A percentile compares a stretch with the other conserved stretches of the same genome.
Conservation (phyloP, 306 rosid genomes). For the Prunus mume region DNA sequence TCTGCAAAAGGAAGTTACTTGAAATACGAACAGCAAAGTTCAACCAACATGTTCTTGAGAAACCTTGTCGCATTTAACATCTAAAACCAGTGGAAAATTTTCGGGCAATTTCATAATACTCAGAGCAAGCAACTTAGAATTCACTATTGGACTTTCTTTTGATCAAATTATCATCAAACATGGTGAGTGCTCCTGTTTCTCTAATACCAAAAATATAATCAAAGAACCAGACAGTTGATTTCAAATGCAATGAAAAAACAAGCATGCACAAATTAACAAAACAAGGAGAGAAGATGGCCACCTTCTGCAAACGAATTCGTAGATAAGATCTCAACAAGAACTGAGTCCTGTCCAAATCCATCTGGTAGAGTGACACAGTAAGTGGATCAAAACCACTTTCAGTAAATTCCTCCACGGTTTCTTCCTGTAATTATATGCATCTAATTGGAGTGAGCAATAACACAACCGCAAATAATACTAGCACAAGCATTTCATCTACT, state of each 20-base stretch:
- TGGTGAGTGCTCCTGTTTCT: neutral
- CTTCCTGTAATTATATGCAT: slow-evolving; percentile 55
- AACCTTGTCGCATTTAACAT: neutral
- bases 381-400: slow-evolving; percentile 56
- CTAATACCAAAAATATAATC: neutral
- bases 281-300: slow-evolving; percentile 15
- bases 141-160: neutral
- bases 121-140: neutral
- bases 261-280: neutral
- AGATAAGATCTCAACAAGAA: slow-evolving; percentile 82
- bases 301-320: slow-evolving; percentile 88
- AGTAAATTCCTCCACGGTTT: slow-evolving; percentile 65
- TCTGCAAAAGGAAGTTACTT: slow-evolving; percentile 43
- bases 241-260: neutral
- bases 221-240: neutral
- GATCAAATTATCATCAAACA: neutral
- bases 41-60: neutral
- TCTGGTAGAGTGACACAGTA: slow-evolving; percentile 81
- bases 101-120: neutral
- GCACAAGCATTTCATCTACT: neutral
- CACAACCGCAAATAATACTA: neutral
- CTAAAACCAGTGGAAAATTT: neutral
- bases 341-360: slow-evolving; percentile 88
- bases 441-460: slow-evolving; percentile 5
- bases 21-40: neutral